These are phyloP conservation scores for Huntiella bhutanensis DNA, from an alignment of 2,329 filamentous ascomycete species.

Conservation along the genomic window DNA sequence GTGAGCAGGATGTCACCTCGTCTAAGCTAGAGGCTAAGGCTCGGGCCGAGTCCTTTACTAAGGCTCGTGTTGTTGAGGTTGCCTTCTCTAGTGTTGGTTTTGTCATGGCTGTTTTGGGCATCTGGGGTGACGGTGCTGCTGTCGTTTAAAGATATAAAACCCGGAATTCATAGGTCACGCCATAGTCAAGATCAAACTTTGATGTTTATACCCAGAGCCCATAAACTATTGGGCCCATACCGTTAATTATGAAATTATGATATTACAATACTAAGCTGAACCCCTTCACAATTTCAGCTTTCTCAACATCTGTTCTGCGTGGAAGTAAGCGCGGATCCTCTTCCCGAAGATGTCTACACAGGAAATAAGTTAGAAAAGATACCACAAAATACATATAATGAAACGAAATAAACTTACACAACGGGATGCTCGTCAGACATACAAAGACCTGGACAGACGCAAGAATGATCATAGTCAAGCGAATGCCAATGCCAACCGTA, in stretches of 20 bases:
- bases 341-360: conserved; percentile 57
- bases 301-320: conserved; percentile 50
- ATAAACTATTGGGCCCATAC: too few species aligned
- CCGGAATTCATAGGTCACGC: too few species aligned
- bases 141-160: conserved; percentile 1
- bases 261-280: not conserved
- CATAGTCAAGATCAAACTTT: not conserved
- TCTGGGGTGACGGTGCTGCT: conserved; percentile 42
- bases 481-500: conserved; percentile 36
- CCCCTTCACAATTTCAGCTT: conserved; percentile 6
- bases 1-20: conserved; percentile 24
- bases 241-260: not conserved
- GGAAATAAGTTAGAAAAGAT: not conserved
- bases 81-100: conserved; percentile 37
- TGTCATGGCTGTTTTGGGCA: conserved; percentile 40
- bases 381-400: not conserved
- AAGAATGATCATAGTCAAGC: conserved; percentile 46
- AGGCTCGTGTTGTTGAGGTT: conserved; percentile 34
- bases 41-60: conserved; percentile 35
- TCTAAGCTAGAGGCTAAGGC: conserved; percentile 45
- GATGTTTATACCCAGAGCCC: not conserved
- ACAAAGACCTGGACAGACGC: conserved; percentile 60
- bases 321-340: conserved; percentile 53
- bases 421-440: conserved; percentile 55
- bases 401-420: conserved; percentile 44